Evolutionary conservation across 495 filamentous ascomycete species (phyloP).

Genomic region (Trichoderma reesei): DNA sequence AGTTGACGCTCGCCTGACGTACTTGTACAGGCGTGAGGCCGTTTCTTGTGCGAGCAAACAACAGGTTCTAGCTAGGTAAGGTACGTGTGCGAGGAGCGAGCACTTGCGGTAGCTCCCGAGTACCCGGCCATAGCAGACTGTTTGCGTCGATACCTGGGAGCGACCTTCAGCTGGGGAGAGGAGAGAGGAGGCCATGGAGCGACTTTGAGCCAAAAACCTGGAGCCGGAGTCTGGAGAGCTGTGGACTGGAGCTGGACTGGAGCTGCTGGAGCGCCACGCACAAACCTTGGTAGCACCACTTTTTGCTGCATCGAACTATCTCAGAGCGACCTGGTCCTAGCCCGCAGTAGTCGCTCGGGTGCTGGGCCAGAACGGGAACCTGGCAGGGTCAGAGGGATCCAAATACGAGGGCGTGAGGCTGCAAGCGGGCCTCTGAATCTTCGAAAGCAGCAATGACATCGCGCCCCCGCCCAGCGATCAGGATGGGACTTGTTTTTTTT

Average conservation of each 20-base stretch:
- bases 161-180: not conserved
- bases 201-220: no score
- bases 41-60: no score
- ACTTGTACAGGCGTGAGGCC: not conserved
- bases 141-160: not conserved
- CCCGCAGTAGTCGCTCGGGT: not conserved
- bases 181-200: not conserved
- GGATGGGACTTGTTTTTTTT: not conserved
- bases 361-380: not conserved
- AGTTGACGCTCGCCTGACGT: conserved; percentile 1
- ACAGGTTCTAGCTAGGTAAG: not conserved
- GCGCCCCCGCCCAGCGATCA: not conserved
- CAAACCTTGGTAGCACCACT: not conserved
- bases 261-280: not conserved
- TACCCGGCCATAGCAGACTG: not conserved
- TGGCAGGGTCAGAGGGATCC: not conserved
- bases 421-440: not conserved
- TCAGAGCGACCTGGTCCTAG: not conserved
- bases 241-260: no score
- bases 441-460: not conserved
- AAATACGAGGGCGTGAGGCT: not conserved
- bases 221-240: not conserved
- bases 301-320: not conserved
- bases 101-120: not conserved
- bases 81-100: not conserved